Evolutionary conservation across 2,329 filamentous ascomycete species (phyloP).

Genomic region (Alternaria incomplexa): DNA sequence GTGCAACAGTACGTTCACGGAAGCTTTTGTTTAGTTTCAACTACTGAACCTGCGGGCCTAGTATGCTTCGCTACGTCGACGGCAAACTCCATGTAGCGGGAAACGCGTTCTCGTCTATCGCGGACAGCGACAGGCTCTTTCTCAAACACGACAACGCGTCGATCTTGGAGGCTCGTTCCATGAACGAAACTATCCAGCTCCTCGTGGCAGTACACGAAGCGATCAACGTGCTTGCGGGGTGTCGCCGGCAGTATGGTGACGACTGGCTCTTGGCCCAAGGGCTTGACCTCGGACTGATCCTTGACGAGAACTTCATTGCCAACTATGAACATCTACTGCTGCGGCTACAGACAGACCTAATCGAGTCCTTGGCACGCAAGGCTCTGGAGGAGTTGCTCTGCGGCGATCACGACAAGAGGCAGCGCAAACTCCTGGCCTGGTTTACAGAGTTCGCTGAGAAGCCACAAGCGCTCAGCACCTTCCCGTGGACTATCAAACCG

Average conservation of each 20-base stretch:
- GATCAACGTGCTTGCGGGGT: constrained; percentile 37
- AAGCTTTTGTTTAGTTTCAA: constrained; percentile 41
- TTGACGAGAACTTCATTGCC: constrained; percentile 49
- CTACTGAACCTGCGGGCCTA: constrained; percentile 38
- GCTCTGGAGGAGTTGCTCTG: constrained; percentile 37
- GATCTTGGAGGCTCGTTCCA: constrained; percentile 36
- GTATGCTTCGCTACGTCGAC: constrained; percentile 40
- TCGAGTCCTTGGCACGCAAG: constrained; percentile 38
- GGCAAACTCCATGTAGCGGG: constrained; percentile 14
- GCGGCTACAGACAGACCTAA: constrained; percentile 45
- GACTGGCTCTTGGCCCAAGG: constrained; percentile 42
- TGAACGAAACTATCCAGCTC: constrained; percentile 35
- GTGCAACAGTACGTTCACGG: constrained; percentile 46
- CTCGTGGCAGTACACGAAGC: constrained; percentile 41
- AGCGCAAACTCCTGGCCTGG: constrained; percentile 44
- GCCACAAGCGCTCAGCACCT: constrained; percentile 49
- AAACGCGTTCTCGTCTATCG: constrained; percentile 36
- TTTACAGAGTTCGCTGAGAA: constrained; percentile 52
- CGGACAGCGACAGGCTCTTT: constrained; percentile 42
- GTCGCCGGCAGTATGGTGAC: constrained; percentile 35
- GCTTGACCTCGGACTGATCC: constrained; percentile 32
- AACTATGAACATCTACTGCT: constrained; percentile 54
- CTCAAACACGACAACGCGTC: constrained; percentile 41
- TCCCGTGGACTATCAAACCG: constrained; percentile 54
- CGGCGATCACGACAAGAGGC: constrained; percentile 40